Evolutionary conservation across 1,284 basidiomycete genomes (phyloP), one percentile per base, ranked within the genome.

Genomic region (Spongispora temasekensis): DNA sequence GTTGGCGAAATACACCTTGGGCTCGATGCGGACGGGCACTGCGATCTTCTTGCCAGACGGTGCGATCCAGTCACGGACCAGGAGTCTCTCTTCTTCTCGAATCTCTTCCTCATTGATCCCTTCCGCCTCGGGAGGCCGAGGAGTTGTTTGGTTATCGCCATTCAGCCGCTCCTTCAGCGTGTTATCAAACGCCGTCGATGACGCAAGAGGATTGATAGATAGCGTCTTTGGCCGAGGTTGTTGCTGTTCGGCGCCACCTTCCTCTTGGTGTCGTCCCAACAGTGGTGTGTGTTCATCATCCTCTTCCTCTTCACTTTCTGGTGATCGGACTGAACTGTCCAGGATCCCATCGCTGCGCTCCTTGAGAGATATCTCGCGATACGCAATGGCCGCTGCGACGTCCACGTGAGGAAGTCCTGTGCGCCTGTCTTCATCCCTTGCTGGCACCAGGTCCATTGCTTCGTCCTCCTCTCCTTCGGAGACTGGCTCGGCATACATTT

Each of bases 1-100:
- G 52, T 93, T 93, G 4, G 97, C 97, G 75, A 98, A 99, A 73
- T 97, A 97, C 8, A 97, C 95, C 78, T 99, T 99, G 37, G 97
- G 97, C 77, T 99, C 97, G 59, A 99, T 86, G 56, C 97, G 87
- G 34, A 99, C 90, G 35, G 97, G 96, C 2, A 99, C 86, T 1
- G 94, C 87, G 61, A 99, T 95, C 65, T 87, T 85, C 80, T 98
- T 98, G 21, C 97, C 97, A 51, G 84, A 79, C 2, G 92, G 90
- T 3, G 96, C 95, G 27, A 76, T 80, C 87, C 94, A 95, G 61
- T 89, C 83, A 61, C 91, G 81, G 53, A 93, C 88, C 52, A 90
- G 67, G 27, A 86, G 72, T 58, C 87, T 79, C 61, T 89, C 87
- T 40, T 84, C 78, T 19, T 78, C 79, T 21, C 68, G 66, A 40